Base-by-base conservation (phyloP, 441 rosid genomes). In the Syzygium syzygioides region DNA sequence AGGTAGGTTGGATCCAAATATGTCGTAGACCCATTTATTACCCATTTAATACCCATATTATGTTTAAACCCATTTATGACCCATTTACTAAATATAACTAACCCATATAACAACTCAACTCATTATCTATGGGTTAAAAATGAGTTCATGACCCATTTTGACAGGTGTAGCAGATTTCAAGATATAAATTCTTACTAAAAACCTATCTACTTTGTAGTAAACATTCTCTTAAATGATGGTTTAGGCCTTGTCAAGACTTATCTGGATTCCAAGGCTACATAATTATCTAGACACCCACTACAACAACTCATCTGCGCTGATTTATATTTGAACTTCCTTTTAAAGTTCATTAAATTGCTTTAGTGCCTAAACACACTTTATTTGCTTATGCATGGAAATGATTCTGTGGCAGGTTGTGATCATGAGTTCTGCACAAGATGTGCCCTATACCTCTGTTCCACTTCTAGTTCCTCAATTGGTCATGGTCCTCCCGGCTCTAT, bases 371-470 rank as follows among this genome's bases (percentile, higher is more conserved):
- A 34, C 68, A 26, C 56, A 66, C 59, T 45, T 30, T 85, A 45
- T 56, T 87, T 41, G 62, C 85, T 54, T 87, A n/a, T 62, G 88
- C 26, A 53, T 86, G 32, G 20, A 34, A 52, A 53, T 64, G 41
- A 45, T 34, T 85, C 66, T 87, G 85, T 6, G 91, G 92, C 95
- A 98, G 99, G 98, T 64, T 98, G 99, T 89, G 96, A 92, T 88
- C 99, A 97, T 56, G 99, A 97, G 91, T 98, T 97, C 93, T 97
- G 98, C 91, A 95, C 95, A 26, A 92, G 94, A 86, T 97, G 98
- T 90, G 98, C 99, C n/a, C 92, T 98, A 37, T 97, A 98, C 93
- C 95, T 98, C 85, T 96, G 98, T 91, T 97, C 96, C 20, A 92
- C 98, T 87, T 94, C 91, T 91, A 92, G 93, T 90, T 79, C 95